These are phyloP conservation scores for Aphanocladium album DNA, from an alignment of 2,329 filamentous ascomycete genomes.

Conservation along the genomic window DNA sequence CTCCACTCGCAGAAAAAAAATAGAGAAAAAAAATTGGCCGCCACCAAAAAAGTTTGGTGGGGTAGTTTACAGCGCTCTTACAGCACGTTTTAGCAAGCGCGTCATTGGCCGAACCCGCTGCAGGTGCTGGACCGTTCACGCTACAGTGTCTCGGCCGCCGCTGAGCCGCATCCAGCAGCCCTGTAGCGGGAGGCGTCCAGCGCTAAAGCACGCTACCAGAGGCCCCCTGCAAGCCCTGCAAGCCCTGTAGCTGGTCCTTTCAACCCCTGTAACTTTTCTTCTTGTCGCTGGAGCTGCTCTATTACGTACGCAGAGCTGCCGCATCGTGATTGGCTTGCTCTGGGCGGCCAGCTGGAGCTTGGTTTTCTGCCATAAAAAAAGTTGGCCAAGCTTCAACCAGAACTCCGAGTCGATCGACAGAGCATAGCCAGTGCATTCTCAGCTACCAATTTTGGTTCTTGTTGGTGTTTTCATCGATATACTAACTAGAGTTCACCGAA, in stretches of 20 bases:
- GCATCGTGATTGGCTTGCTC: neutral
- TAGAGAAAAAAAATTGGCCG: neutral
- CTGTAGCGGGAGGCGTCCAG: neutral
- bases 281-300: neutral
- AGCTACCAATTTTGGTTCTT: too few relatives aligned
- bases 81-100: neutral
- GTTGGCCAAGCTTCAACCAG: conserved; percentile 1
- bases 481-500: too few relatives aligned
- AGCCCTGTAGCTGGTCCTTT: neutral
- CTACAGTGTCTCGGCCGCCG: neutral
- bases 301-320: neutral
- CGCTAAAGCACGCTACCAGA: neutral
- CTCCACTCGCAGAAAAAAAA: neutral
- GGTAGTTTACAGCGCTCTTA: neutral
- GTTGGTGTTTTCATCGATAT: too few relatives aligned
- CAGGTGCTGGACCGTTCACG: neutral
- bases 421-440: neutral
- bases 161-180: neutral
- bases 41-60: neutral
- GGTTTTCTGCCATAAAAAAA: conserved; percentile 1
- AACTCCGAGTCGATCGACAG: neutral
- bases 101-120: neutral
- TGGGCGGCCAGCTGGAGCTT: neutral
- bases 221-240: neutral
- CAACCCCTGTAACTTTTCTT: neutral